These are phyloP conservation scores for Pythium dissotocum DNA, from an alignment of 352 stramenopile species.

Conservation along the genomic window DNA sequence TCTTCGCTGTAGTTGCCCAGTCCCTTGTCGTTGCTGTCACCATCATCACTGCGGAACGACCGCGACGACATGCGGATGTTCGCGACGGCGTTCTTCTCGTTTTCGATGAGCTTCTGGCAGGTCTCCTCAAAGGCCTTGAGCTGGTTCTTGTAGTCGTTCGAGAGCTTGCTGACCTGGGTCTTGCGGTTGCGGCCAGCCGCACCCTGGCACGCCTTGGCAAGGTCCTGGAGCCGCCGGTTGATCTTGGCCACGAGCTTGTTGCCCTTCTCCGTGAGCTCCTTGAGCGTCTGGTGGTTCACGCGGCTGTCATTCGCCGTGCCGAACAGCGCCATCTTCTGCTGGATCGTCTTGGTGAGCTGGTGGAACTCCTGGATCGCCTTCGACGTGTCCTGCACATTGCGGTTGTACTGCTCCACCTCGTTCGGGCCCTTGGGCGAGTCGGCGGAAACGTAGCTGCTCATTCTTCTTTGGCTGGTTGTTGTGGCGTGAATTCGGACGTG, in stretches of 20 bases:
- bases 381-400: constrained; percentile 33
- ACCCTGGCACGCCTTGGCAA: constrained; percentile 28
- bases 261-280: constrained; percentile 41
- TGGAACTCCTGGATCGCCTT: constrained; percentile 37
- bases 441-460: constrained; percentile 32
- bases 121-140: constrained; percentile 37
- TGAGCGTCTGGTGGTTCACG: constrained; percentile 45
- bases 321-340: constrained; percentile 44
- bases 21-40: constrained; percentile 4
- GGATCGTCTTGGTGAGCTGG: constrained; percentile 34
- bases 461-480: constrained; percentile 3
- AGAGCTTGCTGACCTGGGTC: constrained; percentile 38
- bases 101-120: constrained; percentile 34
- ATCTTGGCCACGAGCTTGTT: constrained; percentile 37
- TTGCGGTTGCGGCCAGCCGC: constrained; percentile 27
- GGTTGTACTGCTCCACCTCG: constrained; percentile 34
- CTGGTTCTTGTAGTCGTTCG: constrained; percentile 40
- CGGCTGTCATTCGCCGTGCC: constrained; percentile 35
- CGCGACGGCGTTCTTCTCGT: constrained; percentile 33
- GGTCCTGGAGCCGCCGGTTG: constrained; percentile 33
- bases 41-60: constrained; percentile 32
- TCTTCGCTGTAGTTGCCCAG: constrained; percentile 41
- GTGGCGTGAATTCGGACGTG: neutral
- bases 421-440: constrained; percentile 33
- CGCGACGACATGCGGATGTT: constrained; percentile 39